Percentiles rank a stretch among this genome's conserved stretches.
phyloP scores from a whole-genome alignment of 1,284 basidiomycete genomes.

The Nidula niveotomentosa region DNA sequence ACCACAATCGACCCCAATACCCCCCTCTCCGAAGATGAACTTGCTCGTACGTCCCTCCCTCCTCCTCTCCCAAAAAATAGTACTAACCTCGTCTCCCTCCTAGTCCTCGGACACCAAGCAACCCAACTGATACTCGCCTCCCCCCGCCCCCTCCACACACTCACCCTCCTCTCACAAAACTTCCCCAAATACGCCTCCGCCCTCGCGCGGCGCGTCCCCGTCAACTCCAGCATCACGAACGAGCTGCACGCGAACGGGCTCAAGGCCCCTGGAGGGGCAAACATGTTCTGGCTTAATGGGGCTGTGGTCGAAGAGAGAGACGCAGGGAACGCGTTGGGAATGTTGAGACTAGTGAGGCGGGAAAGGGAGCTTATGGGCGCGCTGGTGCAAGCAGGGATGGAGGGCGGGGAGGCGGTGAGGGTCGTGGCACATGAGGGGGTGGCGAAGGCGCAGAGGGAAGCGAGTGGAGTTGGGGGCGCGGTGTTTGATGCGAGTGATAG shows the following conservation, averaged over 20 bases:
- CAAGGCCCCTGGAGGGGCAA: conserved; percentile 53
- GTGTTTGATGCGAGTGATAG: conserved; percentile 89
- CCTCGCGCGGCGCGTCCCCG: conserved; percentile 64
- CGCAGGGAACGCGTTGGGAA: conserved; percentile 61
- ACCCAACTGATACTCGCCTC: conserved; percentile 72
- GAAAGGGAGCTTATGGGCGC: conserved; percentile 60
- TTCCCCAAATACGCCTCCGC: conserved; percentile 84
- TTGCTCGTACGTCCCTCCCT: conserved; percentile 39
- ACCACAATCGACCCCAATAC: conserved; percentile 46
- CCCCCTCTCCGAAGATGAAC: conserved; percentile 65
- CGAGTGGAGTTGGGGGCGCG: conserved; percentile 61
- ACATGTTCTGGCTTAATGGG: conserved; percentile 81
- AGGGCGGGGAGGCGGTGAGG: conserved; percentile 63
- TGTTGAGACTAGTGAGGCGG: conserved; percentile 70
- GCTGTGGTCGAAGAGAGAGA: conserved; percentile 60
- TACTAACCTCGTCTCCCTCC: too few relatives aligned
- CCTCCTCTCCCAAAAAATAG: conserved; percentile 2
- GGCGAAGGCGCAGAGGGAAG: conserved; percentile 42
- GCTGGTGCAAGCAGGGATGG: conserved; percentile 47
- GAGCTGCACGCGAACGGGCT: conserved; percentile 62
- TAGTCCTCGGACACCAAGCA: conserved; percentile 75
- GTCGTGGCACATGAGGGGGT: conserved; percentile 69
- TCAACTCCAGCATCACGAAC: conserved; percentile 48
- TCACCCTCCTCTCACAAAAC: conserved; percentile 79
- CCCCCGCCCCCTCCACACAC: conserved; percentile 53